Conservation (phyloP, 805 yeast genomes). For the Candida suzukii region DNA sequence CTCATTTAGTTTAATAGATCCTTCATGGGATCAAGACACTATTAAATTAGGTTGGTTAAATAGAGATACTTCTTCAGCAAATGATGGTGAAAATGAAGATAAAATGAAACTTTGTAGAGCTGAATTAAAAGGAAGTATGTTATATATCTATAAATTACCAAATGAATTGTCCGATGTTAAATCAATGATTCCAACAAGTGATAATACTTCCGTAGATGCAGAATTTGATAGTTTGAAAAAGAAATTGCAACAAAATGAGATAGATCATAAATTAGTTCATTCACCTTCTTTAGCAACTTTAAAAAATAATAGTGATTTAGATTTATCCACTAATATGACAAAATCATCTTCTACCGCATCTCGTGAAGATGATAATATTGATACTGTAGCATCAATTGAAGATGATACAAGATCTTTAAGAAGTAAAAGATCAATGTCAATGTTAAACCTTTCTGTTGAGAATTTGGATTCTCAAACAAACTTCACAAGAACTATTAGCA, state of each 20-base stretch:
- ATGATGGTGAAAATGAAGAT: slow-evolving; percentile 16
- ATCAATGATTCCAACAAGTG: slow-evolving; percentile 17
- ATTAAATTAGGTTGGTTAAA: slow-evolving; percentile 59
- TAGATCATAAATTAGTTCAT: no score
- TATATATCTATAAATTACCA: slow-evolving; percentile 56
- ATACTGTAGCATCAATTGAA: background rate
- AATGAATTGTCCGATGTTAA: slow-evolving; percentile 34
- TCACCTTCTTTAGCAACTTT: no score
- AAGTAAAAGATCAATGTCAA: background rate
- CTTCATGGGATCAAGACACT: slow-evolving; percentile 26
- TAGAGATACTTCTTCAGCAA: slow-evolving; percentile 25
- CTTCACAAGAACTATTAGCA: background rate
- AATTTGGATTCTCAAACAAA: background rate
- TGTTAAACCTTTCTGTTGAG: background rate
- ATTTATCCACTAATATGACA: no score
- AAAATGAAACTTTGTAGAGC: slow-evolving; percentile 49
- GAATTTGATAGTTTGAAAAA: background rate
- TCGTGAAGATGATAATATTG: background rate
- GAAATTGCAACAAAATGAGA: no score
- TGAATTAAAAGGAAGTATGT: slow-evolving; percentile 60
- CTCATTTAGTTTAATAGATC: slow-evolving; percentile 15
- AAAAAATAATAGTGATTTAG: no score
- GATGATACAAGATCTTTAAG: background rate
- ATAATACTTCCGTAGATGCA: background rate
- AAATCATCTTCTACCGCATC: no score